phyloP scores from a whole-genome alignment of 108 stramenopile genomes.

The Cyclotella kingstonii region DNA sequence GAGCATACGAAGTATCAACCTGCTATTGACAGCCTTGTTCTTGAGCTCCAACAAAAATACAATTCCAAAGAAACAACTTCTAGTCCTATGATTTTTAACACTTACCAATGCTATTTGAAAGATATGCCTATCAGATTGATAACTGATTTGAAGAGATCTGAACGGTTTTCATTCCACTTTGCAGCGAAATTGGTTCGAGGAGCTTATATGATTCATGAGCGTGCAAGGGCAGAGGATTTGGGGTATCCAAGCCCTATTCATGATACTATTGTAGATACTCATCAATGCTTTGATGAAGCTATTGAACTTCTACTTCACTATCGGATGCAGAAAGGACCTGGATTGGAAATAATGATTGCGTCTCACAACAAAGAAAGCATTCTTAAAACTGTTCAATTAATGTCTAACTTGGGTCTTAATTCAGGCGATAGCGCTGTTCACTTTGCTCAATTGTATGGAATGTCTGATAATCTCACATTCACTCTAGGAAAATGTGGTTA shows the following conservation, averaged over 20 bases:
- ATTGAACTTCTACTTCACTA: slow-evolving; percentile 62
- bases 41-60: slow-evolving; percentile 75
- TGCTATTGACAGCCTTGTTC: slow-evolving; percentile 89
- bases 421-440: slow-evolving; percentile 35
- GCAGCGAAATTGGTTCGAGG: slow-evolving; percentile 96
- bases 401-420: slow-evolving; percentile 68
- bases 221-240: slow-evolving; percentile 61
- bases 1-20: slow-evolving; percentile 96
- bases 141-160: slow-evolving; percentile 81
- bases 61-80: slow-evolving; percentile 51
- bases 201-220: slow-evolving; percentile 96
- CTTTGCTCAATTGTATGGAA: slow-evolving; percentile 98
- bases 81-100: slow-evolving; percentile 81
- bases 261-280: slow-evolving; percentile 83
- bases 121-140: slow-evolving; percentile 68
- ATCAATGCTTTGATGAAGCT: slow-evolving; percentile 83
- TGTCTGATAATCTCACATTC: slow-evolving; percentile 94
- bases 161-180: slow-evolving; percentile 72
- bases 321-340: slow-evolving; percentile 28
- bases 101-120: slow-evolving; percentile 95
- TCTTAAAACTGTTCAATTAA: slow-evolving; percentile 64
- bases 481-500: slow-evolving; percentile 86
- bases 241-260: slow-evolving; percentile 73
- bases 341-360: slow-evolving; percentile 88
- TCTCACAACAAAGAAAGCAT: slow-evolving; percentile 91